Conservation (phyloP, 805 yeast species). For the Ogataea trehaloabstinens region DNA sequence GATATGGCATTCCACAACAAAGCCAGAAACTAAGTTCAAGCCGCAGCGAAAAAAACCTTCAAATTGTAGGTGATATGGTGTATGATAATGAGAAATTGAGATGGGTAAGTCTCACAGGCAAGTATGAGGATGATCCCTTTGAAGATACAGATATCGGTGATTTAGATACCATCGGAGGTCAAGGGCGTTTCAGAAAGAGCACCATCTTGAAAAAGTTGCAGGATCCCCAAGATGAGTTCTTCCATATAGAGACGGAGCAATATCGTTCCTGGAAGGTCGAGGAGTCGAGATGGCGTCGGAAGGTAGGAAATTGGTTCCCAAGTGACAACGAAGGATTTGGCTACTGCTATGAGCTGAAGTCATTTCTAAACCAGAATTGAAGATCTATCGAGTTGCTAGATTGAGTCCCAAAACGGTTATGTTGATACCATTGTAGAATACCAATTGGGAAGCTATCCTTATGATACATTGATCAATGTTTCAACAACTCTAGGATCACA, state of each 20-base stretch:
- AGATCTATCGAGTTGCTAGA: not conserved
- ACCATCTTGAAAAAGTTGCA: not conserved
- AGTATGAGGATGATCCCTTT: slow-evolving; percentile 44
- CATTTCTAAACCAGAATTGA: slow-evolving; percentile 27
- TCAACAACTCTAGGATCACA: too few species aligned
- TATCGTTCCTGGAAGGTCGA: slow-evolving; percentile 31
- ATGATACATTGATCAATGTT: too few species aligned
- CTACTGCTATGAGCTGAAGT: slow-evolving; percentile 31
- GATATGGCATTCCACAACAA: slow-evolving; percentile 1
- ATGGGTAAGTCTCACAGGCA: slow-evolving; percentile 54
- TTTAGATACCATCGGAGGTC: slow-evolving; percentile 21
- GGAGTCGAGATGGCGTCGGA: slow-evolving; percentile 34
- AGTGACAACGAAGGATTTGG: slow-evolving; percentile 23
- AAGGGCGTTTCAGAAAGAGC: slow-evolving; percentile 1
- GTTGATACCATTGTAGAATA: slow-evolving; percentile 30
- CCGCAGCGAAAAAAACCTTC: slow-evolving; percentile 31
- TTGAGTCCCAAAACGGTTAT: slow-evolving; percentile 7
- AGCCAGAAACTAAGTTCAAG: slow-evolving; percentile 30
- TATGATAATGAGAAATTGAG: slow-evolving; percentile 55
- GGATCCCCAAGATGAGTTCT: slow-evolving; percentile 13
- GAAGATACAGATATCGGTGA: slow-evolving; percentile 40
- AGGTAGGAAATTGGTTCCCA: slow-evolving; percentile 37
- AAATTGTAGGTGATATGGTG: slow-evolving; percentile 52
- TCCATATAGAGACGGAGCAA: slow-evolving; percentile 25
- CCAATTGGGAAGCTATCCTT: too few species aligned